These are phyloP conservation scores for Strobilomyces confusus DNA, from an alignment of 768 basidiomycete species.

Conservation along the genomic window DNA sequence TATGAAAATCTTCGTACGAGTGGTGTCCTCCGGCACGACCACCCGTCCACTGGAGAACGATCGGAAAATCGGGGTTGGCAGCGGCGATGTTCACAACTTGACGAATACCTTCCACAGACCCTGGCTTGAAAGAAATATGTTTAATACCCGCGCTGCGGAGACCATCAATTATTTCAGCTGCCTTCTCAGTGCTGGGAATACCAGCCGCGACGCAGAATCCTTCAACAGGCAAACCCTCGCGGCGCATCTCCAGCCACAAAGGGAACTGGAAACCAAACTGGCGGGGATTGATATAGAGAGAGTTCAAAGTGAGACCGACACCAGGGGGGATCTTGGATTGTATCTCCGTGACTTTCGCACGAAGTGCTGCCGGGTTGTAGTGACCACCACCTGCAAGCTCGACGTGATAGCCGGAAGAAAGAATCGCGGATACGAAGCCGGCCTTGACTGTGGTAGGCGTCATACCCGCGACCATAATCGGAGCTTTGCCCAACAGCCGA, in stretches of 20 bases:
- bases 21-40: constrained; percentile 98
- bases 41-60: constrained; percentile 99
- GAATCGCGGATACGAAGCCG: constrained; percentile 90
- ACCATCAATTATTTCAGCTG: constrained; percentile 89
- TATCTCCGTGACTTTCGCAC: constrained; percentile 90
- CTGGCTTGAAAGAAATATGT: constrained; percentile 97
- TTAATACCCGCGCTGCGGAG: constrained; percentile 83
- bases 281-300: constrained; percentile 96
- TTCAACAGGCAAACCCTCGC: constrained; percentile 92
- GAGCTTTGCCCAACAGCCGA: constrained; percentile 91
- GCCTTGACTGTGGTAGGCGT: constrained; percentile 95
- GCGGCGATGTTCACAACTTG: constrained; percentile 96
- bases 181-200: constrained; percentile 95
- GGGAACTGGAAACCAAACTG: constrained; percentile 98
- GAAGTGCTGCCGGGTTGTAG: constrained; percentile 87
- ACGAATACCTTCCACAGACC: constrained; percentile 94
- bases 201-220: constrained; percentile 99
- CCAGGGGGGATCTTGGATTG: constrained; percentile 81
- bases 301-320: constrained; percentile 89
- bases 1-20: constrained; percentile 98
- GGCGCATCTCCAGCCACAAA: constrained; percentile 96
- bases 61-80: constrained; percentile 91
- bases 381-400: constrained; percentile 98
- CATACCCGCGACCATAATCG: constrained; percentile 99
- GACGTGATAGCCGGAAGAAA: constrained; percentile 92